Conservation (phyloP, 2,329 filamentous ascomycete genomes). For the Neonectria faginata region DNA sequence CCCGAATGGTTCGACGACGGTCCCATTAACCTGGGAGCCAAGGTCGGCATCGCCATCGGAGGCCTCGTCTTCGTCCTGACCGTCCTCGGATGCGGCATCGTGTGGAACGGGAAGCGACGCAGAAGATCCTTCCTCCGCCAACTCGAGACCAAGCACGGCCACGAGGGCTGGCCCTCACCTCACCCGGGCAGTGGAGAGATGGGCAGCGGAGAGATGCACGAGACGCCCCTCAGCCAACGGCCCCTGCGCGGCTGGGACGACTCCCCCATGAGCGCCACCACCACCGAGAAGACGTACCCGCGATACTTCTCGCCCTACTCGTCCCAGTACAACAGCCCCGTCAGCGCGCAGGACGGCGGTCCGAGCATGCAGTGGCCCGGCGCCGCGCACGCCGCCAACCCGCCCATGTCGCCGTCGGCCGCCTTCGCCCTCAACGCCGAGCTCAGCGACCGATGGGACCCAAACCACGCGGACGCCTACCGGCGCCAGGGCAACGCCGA, state of each 20-base stretch:
- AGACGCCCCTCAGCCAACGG: constrained; percentile 65
- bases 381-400: constrained; percentile 8
- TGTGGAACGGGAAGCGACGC: constrained; percentile 68
- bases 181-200: constrained; percentile 35
- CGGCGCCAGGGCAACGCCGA: constrained; percentile 7
- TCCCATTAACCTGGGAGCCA: constrained; percentile 63
- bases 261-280: constrained; percentile 60
- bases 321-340: constrained; percentile 70
- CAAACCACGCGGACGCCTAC: constrained; percentile 3
- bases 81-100: constrained; percentile 63
- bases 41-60: constrained; percentile 69
- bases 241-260: constrained; percentile 66
- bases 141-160: constrained; percentile 56
- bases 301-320: constrained; percentile 70
- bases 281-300: constrained; percentile 54
- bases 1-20: constrained; percentile 56
- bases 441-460: constrained; percentile 16
- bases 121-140: constrained; percentile 63
- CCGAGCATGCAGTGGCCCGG: constrained; percentile 23
- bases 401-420: constrained; percentile 8
- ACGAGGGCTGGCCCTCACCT: constrained; percentile 52
- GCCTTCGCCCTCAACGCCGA: constrained; percentile 17
- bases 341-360: constrained; percentile 56
- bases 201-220: constrained; percentile 32
- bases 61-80: constrained; percentile 61